These are phyloP conservation scores for Tylopilus felleus DNA, from an alignment of 768 basidiomycete genomes.

Conservation along the genomic window DNA sequence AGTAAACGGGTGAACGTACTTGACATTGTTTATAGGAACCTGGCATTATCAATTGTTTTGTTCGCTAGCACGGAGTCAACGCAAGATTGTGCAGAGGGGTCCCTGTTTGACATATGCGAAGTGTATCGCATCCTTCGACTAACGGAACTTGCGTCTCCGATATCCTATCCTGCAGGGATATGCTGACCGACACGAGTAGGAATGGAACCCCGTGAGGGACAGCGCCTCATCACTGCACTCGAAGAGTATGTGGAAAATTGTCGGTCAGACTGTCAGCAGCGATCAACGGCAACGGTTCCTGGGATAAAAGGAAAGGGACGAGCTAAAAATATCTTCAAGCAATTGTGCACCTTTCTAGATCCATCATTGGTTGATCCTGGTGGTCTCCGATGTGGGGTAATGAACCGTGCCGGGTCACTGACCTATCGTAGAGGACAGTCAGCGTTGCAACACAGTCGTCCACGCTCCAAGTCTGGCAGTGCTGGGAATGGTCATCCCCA, in stretches of 20 bases:
- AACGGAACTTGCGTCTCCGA: no score
- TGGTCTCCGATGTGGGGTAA: not conserved
- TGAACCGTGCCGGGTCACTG: not conserved
- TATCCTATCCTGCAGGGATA: no score
- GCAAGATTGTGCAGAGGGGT: not conserved
- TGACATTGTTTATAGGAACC: not conserved
- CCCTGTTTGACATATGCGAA: no score
- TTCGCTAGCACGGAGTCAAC: not conserved
- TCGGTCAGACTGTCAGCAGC: not conserved
- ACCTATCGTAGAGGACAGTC: not conserved
- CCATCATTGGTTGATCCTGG: not conserved
- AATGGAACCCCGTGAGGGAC: not conserved
- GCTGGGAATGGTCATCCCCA: not conserved
- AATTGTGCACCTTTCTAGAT: not conserved
- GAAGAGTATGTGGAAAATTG: not conserved
- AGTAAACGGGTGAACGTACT: not conserved
- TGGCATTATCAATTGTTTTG: not conserved
- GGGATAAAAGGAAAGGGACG: not conserved
- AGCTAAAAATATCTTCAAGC: not conserved
- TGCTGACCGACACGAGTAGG: not conserved
- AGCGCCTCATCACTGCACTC: not conserved
- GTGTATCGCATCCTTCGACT: no score
- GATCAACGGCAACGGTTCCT: not conserved
- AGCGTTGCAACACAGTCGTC: no score
- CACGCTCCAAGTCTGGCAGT: not conserved